Percentiles rank a stretch among this genome's conserved stretches.
Conservation (phyloP, 495 filamentous ascomycete species). For the Aspergillus affinis region DNA sequence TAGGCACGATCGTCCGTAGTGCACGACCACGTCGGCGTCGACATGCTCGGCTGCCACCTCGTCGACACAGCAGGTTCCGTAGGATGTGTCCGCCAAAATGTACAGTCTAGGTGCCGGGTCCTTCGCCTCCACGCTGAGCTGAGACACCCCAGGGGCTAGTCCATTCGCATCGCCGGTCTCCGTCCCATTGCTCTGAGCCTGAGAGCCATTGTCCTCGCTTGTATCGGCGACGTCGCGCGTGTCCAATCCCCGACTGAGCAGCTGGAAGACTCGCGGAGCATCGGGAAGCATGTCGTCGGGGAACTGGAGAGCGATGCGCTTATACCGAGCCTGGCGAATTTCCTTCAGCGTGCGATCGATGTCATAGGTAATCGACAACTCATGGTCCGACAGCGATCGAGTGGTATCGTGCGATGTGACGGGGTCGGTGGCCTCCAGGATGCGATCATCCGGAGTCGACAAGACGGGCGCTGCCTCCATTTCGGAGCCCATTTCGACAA, state of each 20-base stretch:
- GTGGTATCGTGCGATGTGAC: slow-evolving; percentile 30
- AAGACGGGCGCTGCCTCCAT: slow-evolving; percentile 67
- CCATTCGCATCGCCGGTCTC: slow-evolving; percentile 21
- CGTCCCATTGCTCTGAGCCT: slow-evolving; percentile 11
- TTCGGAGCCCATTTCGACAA: slow-evolving; percentile 30
- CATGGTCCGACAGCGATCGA: slow-evolving; percentile 59
- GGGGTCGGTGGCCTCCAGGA: slow-evolving; percentile 58
- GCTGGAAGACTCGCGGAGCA: slow-evolving; percentile 75
- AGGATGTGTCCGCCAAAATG: slow-evolving; percentile 94
- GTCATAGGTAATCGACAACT: slow-evolving; percentile 79
- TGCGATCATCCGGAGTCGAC: slow-evolving; percentile 81
- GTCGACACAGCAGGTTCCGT: slow-evolving; percentile 95
- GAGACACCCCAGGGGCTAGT: slow-evolving; percentile 29
- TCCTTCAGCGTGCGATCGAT: slow-evolving; percentile 77
- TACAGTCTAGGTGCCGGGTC: slow-evolving; percentile 58
- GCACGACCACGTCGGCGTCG: slow-evolving; percentile 85
- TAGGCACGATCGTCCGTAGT: slow-evolving; percentile 91
- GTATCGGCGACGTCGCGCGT: slow-evolving; percentile 22
- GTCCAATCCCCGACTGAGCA: slow-evolving; percentile 62
- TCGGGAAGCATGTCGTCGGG: slow-evolving; percentile 88
- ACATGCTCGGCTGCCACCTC: slow-evolving; percentile 96
- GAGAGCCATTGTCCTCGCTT: slow-evolving; percentile 12
- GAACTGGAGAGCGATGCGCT: slow-evolving; percentile 85
- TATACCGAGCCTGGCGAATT: slow-evolving; percentile 67
- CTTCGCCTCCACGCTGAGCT: slow-evolving; percentile 29